Base-by-base conservation (phyloP, 352 stramenopile species). In the Peronospora farinosa region DNA sequence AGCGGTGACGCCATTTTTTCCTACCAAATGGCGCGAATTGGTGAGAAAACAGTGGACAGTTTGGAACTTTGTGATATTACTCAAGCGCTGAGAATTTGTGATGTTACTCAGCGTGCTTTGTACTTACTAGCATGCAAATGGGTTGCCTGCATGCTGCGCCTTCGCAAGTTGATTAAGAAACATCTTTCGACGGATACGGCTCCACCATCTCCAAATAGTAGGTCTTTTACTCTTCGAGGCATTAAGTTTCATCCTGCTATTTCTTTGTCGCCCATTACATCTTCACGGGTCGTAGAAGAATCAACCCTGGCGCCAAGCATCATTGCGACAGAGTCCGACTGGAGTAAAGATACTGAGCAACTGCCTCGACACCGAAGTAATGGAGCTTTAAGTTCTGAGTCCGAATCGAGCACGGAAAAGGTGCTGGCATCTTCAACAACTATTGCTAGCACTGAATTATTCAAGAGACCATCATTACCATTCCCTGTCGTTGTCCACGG, bases 51-150 rank as follows among this genome's bases (percentile, higher is more conserved):
- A 1, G 55, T 60, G 2, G 61, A 69, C 7, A 76, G 40, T 37
- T 66, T 86, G 32, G 66, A 53, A 0, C 54, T 68, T 37, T 37
- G 31, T 37, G 31, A 37, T 33, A n/a, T 8, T 0, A 69, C 61
- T 2, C 78, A 88, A 28, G 21, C 4, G 11, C 65, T 87, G 32
- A 64, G 53, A 0, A 57, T 67, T 16, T 37, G 31, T 16, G 31
- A 37, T 33, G 10, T n/a, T 0, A 69, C 61, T 1, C 78, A 88
- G 17, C 75, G 76, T 0, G 58, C 62, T 8, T 35, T 91, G 27
- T 91, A 91, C 51, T 60, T 83, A 31, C 51, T 82, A 31, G 63
- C 68, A n/a, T 91, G 80, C 45, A 67, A 70, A 17, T 91, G 80
- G 80, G 84, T 91, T 15, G 71, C 76, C 11, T 79, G 67, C 44